Evolutionary conservation across 257 asterid species (phyloP).

Genomic region (Scutellaria minor): DNA sequence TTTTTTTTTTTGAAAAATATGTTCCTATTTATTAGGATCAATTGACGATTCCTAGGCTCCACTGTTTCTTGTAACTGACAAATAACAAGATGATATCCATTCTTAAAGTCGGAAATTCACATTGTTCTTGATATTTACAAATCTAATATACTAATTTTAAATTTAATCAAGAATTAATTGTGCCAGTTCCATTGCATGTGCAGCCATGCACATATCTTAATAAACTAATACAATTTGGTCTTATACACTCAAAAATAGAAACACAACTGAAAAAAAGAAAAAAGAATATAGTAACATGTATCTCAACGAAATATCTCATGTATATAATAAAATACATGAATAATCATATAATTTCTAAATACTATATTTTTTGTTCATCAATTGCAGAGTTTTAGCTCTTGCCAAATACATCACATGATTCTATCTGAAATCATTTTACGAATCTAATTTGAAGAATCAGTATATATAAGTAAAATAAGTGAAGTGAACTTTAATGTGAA

Average conservation of each 20-base stretch:
- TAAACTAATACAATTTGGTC: neutral
- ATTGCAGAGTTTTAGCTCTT: too few species aligned
- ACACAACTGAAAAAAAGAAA: neutral
- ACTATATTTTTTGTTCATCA: too few species aligned
- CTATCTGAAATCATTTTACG: too few species aligned
- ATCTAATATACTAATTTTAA: neutral
- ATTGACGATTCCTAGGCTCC: neutral
- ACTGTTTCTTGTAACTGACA: neutral
- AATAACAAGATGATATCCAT: neutral
- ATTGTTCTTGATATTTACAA: neutral
- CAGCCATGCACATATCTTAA: neutral
- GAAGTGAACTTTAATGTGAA: too few species aligned
- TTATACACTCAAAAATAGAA: neutral
- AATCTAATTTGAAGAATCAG: too few species aligned
- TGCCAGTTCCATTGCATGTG: neutral
- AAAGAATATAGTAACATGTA: neutral
- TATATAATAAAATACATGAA: too few species aligned
- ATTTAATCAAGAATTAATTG: neutral
- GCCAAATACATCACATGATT: too few species aligned
- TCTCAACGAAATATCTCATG: too few species aligned
- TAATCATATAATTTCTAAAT: too few species aligned
- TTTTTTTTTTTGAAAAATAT: too few species aligned
- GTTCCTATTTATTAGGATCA: too few species aligned
- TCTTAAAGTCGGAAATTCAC: neutral
- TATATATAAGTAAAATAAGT: too few species aligned